Evolutionary conservation across 2,329 filamentous ascomycete genomes (phyloP).

Genomic region (Fusarium globosum): DNA sequence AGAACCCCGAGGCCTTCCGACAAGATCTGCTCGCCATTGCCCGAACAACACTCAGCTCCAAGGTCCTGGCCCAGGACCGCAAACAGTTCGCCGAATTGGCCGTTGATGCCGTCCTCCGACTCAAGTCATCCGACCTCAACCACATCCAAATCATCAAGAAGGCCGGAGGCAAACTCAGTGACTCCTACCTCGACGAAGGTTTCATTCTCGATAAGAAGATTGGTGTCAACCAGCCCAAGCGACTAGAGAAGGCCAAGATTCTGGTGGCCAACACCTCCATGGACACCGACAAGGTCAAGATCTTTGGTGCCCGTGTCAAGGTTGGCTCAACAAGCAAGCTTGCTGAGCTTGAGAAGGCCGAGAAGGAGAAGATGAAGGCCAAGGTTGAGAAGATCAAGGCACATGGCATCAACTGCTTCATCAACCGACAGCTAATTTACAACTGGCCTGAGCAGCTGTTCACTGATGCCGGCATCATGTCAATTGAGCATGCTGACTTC

Average conservation of each 20-base stretch:
- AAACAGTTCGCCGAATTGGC: constrained; percentile 91
- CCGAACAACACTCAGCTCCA: constrained; percentile 94
- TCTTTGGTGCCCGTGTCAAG: constrained; percentile 97
- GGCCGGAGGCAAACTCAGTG: constrained; percentile 94
- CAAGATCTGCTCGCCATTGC: constrained; percentile 92
- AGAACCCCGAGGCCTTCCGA: constrained; percentile 83
- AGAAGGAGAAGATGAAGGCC: constrained; percentile 99
- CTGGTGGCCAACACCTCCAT: constrained; percentile 97
- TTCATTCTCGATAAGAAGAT: constrained; percentile 99
- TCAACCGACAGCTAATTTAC: constrained; percentile 99
- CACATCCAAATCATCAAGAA: constrained; percentile 99
- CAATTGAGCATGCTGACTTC: constrained; percentile 98
- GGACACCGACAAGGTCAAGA: constrained; percentile 99
- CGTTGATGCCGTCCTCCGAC: constrained; percentile 88
- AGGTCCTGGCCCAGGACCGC: constrained; percentile 93
- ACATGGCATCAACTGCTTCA: constrained; percentile 99
- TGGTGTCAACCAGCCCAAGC: constrained; percentile 97
- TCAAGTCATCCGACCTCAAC: constrained; percentile 92
- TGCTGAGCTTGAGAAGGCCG: constrained; percentile 97
- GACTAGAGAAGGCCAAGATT: constrained; percentile 97
- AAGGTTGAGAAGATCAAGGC: constrained; percentile 99
- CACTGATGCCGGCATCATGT: constrained; percentile 96
- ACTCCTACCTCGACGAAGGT: constrained; percentile 97
- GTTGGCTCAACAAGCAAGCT: constrained; percentile 96
- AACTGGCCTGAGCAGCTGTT: constrained; percentile 99